Evolutionary conservation across 2,329 filamentous ascomycete species (phyloP).

Genomic region (Alternaria infectoria): DNA sequence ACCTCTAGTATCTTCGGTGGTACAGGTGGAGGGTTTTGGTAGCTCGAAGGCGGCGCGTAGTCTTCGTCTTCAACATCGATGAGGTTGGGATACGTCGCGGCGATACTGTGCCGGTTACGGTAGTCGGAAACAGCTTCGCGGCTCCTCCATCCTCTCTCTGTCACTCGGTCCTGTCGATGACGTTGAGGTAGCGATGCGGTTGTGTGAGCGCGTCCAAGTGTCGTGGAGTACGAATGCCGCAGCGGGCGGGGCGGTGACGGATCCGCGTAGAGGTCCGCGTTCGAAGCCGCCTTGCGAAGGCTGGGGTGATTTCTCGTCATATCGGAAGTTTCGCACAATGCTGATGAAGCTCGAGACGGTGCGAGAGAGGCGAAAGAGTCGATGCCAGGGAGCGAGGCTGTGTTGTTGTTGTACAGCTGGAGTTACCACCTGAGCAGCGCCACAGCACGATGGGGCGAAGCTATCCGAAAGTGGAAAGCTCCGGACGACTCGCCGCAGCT

Average conservation of each 20-base stretch:
- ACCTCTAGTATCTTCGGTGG: slow-evolving; percentile 46
- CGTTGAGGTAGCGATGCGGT: slow-evolving; percentile 35
- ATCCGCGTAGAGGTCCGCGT: slow-evolving; percentile 46
- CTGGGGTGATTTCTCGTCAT: slow-evolving; percentile 49
- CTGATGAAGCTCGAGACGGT: not conserved
- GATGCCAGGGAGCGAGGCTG: slow-evolving; percentile 1
- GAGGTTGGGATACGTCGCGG: slow-evolving; percentile 36
- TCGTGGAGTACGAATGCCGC: slow-evolving; percentile 33
- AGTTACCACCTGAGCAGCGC: slow-evolving; percentile 3
- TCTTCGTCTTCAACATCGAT: slow-evolving; percentile 41
- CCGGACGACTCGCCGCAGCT: slow-evolving; percentile 9
- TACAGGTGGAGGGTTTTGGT: slow-evolving; percentile 45
- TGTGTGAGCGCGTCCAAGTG: slow-evolving; percentile 41
- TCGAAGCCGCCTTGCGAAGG: slow-evolving; percentile 46
- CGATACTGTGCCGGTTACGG: slow-evolving; percentile 39
- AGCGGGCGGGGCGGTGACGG: slow-evolving; percentile 39
- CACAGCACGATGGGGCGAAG: slow-evolving; percentile 16
- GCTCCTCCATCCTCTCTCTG: slow-evolving; percentile 14
- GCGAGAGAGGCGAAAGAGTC: not conserved
- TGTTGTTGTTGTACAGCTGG: slow-evolving; percentile 7
- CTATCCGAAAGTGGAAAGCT: slow-evolving; percentile 12
- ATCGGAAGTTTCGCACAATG: not conserved
- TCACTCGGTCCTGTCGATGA: slow-evolving; percentile 21
- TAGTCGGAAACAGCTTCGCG: slow-evolving; percentile 12
- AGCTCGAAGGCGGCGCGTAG: slow-evolving; percentile 18